phyloP scores from a whole-genome alignment of 352 stramenopile species.

The Globisporangium irregulare region DNA sequence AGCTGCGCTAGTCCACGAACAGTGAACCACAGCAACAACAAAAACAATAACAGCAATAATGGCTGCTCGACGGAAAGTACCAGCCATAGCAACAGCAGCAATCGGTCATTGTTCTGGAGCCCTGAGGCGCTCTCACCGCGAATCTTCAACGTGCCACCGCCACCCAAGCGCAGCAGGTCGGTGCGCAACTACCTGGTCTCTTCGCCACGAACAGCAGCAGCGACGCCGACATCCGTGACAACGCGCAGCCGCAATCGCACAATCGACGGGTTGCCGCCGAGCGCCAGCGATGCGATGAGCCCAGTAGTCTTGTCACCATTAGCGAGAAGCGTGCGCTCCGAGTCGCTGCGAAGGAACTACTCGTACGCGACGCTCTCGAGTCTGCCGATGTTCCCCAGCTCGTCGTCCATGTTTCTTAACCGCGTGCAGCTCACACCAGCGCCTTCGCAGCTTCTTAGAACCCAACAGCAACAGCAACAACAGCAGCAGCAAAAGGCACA shows the following conservation, averaged over 20 bases:
- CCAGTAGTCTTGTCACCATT: not conserved
- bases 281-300: not conserved
- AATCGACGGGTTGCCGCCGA: not conserved
- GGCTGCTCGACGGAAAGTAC: slow-evolving; percentile 6
- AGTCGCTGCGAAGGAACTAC: slow-evolving; percentile 8
- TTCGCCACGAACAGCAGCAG: not conserved
- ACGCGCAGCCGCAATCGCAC: not conserved
- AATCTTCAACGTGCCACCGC: slow-evolving; percentile 2
- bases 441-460: slow-evolving; percentile 6
- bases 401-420: slow-evolving; percentile 18
- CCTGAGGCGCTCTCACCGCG: slow-evolving; percentile 14
- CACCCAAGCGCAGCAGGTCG: slow-evolving; percentile 14
- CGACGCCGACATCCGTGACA: not conserved
- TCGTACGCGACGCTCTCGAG: slow-evolving; percentile 10
- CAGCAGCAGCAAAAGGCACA: not conserved
- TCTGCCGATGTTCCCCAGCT: slow-evolving; percentile 12
- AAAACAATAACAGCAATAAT: not conserved
- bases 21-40: not conserved
- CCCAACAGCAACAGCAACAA: not conserved
- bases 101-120: slow-evolving; percentile 13
- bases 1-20: not conserved
- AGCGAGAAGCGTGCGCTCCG: slow-evolving; percentile 12
- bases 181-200: slow-evolving; percentile 15
- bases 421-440: slow-evolving; percentile 12
- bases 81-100: not conserved